Base-by-base conservation (phyloP, 768 basidiomycete species). In the Podaxis sp. region DNA sequence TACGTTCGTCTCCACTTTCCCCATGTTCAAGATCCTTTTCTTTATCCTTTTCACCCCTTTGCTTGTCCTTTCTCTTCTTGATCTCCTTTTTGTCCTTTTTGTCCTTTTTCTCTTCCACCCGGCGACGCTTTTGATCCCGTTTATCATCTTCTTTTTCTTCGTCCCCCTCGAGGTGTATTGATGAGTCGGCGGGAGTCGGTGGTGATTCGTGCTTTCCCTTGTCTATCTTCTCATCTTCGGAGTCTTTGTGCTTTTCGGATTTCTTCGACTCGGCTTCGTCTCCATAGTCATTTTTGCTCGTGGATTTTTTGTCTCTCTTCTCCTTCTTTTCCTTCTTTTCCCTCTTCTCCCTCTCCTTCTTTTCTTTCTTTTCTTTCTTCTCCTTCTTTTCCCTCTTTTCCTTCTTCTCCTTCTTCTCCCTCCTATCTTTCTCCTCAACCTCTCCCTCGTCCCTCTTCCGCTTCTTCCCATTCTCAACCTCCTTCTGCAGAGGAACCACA, bases 61-160 rank as follows among this genome's bases (percentile, higher is more conserved):
- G 63, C 58, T 66, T 71, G 60, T 60, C 65, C 46, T 68, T 70
- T 64, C 65, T 69, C 63, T 60, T 54, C 64, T 62, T 62, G 30
- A 26, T 49, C 30, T 57, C 10, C 53, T 56, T 60, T 36, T 22
- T 54, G 15, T 49, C 59, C 44, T 65, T 62, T 46, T 64, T 57
- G 48, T 44, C 58, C 63, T 66, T 66, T 48, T 54, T 62, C 56
- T 58, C 64, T 49, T 60, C 56, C 62, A 57, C 60, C 48, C 64
- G 62, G 36, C 62, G 64, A 30, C 36, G 60, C 58, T 67, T 66
- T 54, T 56, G 44, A 40, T 60, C 67, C 60, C 58, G 63, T 62
- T 66, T 58, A 63, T 63, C 62, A 13, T 12, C n/a, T 28, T 50
- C 26, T 50, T 50, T 50, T 50, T 59, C 64, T 64, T 67, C 62